Conservation (phyloP, 2,329 filamentous ascomycete species). For the Mariannaea sp. region DNA sequence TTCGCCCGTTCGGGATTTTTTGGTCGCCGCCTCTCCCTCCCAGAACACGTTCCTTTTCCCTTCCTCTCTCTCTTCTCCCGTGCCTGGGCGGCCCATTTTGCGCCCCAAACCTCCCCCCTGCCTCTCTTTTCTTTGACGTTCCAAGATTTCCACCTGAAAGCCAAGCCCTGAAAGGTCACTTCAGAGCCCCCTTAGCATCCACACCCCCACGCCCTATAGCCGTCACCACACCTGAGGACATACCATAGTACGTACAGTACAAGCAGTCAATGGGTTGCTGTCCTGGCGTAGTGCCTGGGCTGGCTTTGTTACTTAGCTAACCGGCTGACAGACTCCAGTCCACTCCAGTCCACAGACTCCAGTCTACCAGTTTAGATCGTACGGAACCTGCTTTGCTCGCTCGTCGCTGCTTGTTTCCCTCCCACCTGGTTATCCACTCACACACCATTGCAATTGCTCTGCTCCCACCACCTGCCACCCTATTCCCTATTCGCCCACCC, state of each 20-base stretch:
- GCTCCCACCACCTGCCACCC: slow-evolving; percentile 8
- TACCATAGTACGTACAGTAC: slow-evolving; percentile 34
- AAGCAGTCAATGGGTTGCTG: too few species aligned
- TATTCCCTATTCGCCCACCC: slow-evolving; percentile 18
- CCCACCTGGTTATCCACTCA: slow-evolving; percentile 3
- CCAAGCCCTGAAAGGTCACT: slow-evolving; percentile 27
- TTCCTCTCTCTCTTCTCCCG: slow-evolving; percentile 23
- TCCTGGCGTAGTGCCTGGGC: too few species aligned
- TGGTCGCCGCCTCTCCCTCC: slow-evolving; percentile 25
- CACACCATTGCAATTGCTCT: background rate
- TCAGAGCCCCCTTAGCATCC: slow-evolving; percentile 16
- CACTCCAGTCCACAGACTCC: too few species aligned
- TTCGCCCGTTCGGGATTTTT: slow-evolving; percentile 33
- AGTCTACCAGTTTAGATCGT: too few species aligned
- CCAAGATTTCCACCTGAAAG: slow-evolving; percentile 34
- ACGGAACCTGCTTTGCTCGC: background rate
- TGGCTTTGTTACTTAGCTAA: too few species aligned
- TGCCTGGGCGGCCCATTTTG: slow-evolving; percentile 20
- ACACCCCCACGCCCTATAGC: slow-evolving; percentile 34
- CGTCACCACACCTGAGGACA: slow-evolving; percentile 32
- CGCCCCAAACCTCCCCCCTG: slow-evolving; percentile 9
- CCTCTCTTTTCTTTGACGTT: slow-evolving; percentile 25
- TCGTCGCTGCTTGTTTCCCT: background rate
- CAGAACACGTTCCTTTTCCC: slow-evolving; percentile 31
- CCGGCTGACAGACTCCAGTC: background rate